Percentiles rank a stretch among this genome's conserved stretches.
Evolutionary conservation across 1,284 basidiomycete species (phyloP).

Genomic region (Austroboletus rostrupii): DNA sequence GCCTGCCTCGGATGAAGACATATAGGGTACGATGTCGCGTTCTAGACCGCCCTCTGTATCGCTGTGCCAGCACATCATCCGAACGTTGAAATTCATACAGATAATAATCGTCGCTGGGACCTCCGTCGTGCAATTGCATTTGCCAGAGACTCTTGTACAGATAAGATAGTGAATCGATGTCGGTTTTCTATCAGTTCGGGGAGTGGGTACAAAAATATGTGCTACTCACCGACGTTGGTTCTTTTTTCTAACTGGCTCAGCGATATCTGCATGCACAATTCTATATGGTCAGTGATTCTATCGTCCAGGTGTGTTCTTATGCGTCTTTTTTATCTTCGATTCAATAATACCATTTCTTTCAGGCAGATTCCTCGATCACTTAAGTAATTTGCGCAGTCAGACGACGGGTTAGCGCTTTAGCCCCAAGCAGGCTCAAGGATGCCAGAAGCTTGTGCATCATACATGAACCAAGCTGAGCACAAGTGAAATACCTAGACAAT

Average conservation of each 20-base stretch:
- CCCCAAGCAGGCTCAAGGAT: not conserved
- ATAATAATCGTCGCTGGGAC: not conserved
- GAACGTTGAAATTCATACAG: not conserved
- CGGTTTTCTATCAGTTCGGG: slow-evolving; percentile 18
- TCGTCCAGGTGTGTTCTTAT: slow-evolving; percentile 14
- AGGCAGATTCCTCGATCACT: too few species aligned
- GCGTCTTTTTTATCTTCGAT: not conserved
- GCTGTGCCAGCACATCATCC: not conserved
- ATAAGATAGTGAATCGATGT: not conserved
- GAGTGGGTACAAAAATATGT: slow-evolving; percentile 3
- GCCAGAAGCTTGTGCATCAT: not conserved
- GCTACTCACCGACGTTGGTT: slow-evolving; percentile 17
- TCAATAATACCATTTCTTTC: not conserved
- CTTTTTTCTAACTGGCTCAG: slow-evolving; percentile 17
- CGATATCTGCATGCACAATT: too few species aligned
- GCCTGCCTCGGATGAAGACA: too few species aligned
- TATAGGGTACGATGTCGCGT: too few species aligned
- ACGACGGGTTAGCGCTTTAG: not conserved
- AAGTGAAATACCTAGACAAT: too few species aligned
- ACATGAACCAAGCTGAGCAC: not conserved
- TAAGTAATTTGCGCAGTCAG: too few species aligned
- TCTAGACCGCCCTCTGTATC: not conserved
- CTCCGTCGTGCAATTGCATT: not conserved
- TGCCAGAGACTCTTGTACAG: not conserved
- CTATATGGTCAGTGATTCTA: not conserved